Percentiles rank a stretch among this genome's conserved stretches.
Evolutionary conservation across 2,329 filamentous ascomycete species (phyloP).

Genomic region (Hymenoscyphus linearis): DNA sequence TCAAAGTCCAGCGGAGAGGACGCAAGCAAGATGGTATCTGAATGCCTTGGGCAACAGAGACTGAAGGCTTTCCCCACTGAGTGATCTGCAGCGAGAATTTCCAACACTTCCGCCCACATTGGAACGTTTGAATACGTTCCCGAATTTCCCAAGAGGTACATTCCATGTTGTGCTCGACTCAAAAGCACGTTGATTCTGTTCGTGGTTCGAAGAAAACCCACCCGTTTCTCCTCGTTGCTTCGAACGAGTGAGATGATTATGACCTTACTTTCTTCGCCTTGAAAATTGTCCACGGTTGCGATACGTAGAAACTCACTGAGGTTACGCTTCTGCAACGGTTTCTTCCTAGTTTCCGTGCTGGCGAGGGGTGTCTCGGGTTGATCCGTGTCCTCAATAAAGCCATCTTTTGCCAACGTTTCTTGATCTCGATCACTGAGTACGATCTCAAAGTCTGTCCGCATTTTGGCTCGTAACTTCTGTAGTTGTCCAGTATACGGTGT

Average conservation of each 20-base stretch:
- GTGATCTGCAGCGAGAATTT: slow-evolving; percentile 41
- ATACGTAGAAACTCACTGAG: slow-evolving; percentile 28
- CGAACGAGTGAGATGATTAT: slow-evolving; percentile 66
- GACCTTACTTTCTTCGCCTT: slow-evolving; percentile 63
- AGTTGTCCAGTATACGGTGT: slow-evolving; percentile 60
- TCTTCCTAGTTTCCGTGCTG: background rate
- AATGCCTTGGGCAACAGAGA: slow-evolving; percentile 57
- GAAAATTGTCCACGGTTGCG: slow-evolving; percentile 70
- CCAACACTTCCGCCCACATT: slow-evolving; percentile 60
- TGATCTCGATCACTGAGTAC: slow-evolving; percentile 28
- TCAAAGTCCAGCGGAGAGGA: slow-evolving; percentile 6
- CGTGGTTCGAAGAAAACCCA: slow-evolving; percentile 60
- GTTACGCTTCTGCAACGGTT: slow-evolving; percentile 19
- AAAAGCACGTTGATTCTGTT: slow-evolving; percentile 68
- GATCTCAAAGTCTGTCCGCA: slow-evolving; percentile 29
- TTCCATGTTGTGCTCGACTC: slow-evolving; percentile 61
- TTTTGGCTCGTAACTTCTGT: slow-evolving; percentile 27
- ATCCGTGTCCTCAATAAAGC: slow-evolving; percentile 8
- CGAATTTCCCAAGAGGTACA: slow-evolving; percentile 66
- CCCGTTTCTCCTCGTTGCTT: slow-evolving; percentile 53
- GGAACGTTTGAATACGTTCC: slow-evolving; percentile 48
- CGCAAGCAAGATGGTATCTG: slow-evolving; percentile 34
- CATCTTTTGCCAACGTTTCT: slow-evolving; percentile 22
- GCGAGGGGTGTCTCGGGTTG: background rate
- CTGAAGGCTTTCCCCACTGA: slow-evolving; percentile 47